Conservation (phyloP, 2,329 filamentous ascomycete species). For the Ophiostoma novo-ulmi region DNA sequence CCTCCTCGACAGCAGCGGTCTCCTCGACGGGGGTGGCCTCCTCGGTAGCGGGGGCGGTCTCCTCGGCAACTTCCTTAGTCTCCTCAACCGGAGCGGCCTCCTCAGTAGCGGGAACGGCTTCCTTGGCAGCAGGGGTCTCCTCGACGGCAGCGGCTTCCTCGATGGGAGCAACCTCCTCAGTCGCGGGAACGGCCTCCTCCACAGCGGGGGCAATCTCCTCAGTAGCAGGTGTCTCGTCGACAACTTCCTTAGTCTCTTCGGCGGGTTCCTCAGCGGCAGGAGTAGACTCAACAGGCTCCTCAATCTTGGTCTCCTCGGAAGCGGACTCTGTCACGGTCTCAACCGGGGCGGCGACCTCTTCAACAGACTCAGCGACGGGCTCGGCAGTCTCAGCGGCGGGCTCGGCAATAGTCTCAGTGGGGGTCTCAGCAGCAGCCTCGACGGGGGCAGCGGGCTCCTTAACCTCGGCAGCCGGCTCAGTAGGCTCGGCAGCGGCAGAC, state of each 20-base stretch:
- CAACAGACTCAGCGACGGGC: no score
- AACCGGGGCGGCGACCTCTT: slow-evolving; percentile 1
- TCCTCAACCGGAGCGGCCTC: neutral
- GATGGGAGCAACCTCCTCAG: no score
- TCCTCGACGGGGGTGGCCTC: slow-evolving; percentile 1
- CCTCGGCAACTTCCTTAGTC: slow-evolving; percentile 18
- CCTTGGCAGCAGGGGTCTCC: neutral
- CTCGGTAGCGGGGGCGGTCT: neutral
- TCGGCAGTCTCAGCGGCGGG: slow-evolving; percentile 28
- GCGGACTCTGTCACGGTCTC: no score
- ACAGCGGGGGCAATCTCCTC: no score
- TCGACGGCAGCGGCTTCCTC: slow-evolving; percentile 7
- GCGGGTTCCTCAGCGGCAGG: neutral
- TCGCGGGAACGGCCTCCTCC: neutral
- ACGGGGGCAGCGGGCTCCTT: neutral
- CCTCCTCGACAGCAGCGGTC: neutral
- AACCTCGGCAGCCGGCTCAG: no score
- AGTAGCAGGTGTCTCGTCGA: neutral
- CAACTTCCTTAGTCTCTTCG: no score
- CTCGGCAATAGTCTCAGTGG: slow-evolving; percentile 14
- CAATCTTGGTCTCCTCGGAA: slow-evolving; percentile 7
- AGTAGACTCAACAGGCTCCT: slow-evolving; percentile 20
- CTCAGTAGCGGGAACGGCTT: no score
- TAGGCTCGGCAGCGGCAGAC: no score
- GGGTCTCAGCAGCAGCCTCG: neutral